phyloP scores from a whole-genome alignment of 306 rosid genomes.

The cucumber (Cucumis sativus) region Cucumber_9930_V3 NC_026659.2:25078001-25078500 shows the following conservation, averaged over 20 bases:
- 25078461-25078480: background rate
- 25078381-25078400: background rate
- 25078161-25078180: background rate
- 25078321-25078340: background rate
- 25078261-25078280: background rate
- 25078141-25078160: background rate
- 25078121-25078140: constrained; percentile 14
- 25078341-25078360: constrained; percentile 40
- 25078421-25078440: background rate
- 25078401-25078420: background rate
- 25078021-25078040: constrained; percentile 16
- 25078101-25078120: background rate
- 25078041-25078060: constrained; percentile 14
- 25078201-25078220: background rate
- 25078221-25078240: background rate
- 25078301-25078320: background rate
- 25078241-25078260: background rate
- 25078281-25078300: background rate
- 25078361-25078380: constrained; percentile 19
- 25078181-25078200: constrained; percentile 14
- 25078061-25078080: constrained; percentile 9
- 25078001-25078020: constrained; percentile 29
- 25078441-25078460: background rate
- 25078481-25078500: background rate
- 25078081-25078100: constrained; percentile 3